phyloP scores from a whole-genome alignment of 768 basidiomycete genomes.

The Lenzites betulinus region DNA sequence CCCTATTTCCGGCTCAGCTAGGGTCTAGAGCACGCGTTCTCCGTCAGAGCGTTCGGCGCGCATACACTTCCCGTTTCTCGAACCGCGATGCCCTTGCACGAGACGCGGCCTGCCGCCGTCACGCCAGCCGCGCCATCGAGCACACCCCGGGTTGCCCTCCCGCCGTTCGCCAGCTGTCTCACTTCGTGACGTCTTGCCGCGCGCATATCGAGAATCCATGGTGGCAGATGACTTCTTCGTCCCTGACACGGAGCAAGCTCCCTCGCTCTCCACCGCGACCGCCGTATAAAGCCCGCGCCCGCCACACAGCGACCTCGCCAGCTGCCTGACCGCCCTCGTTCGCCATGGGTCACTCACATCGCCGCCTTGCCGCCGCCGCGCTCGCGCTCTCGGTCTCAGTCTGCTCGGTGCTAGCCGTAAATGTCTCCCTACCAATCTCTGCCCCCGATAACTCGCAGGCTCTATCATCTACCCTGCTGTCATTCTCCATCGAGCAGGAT shows the following conservation, averaged over 20 bases:
- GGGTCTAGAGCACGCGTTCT: not conserved
- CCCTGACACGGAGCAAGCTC: not conserved
- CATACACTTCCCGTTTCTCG: not conserved
- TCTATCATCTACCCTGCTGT: slow-evolving; percentile 52
- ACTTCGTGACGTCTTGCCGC: not conserved
- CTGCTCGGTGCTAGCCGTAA: slow-evolving; percentile 16
- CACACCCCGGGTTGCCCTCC: not conserved
- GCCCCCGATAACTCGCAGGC: slow-evolving; percentile 38
- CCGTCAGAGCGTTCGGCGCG: not conserved
- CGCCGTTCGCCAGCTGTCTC: slow-evolving; percentile 6
- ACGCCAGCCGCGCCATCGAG: not conserved
- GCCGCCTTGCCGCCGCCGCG: not conserved
- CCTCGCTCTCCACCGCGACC: not conserved
- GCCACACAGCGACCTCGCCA: not conserved
- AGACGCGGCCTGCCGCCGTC: not conserved
- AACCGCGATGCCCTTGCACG: slow-evolving; percentile 2
- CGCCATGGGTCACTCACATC: not conserved
- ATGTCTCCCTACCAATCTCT: slow-evolving; percentile 43
- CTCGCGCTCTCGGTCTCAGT: not conserved
- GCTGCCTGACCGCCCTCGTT: not conserved
- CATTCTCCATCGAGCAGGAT: slow-evolving; percentile 72
- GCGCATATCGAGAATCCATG: not conserved
- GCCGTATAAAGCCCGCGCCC: not conserved
- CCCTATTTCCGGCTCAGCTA: not conserved
- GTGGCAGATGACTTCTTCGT: slow-evolving; percentile 9